These are phyloP conservation scores for Lophium mytilinum DNA, from an alignment of 495 filamentous ascomycete genomes.

Conservation along the genomic window DNA sequence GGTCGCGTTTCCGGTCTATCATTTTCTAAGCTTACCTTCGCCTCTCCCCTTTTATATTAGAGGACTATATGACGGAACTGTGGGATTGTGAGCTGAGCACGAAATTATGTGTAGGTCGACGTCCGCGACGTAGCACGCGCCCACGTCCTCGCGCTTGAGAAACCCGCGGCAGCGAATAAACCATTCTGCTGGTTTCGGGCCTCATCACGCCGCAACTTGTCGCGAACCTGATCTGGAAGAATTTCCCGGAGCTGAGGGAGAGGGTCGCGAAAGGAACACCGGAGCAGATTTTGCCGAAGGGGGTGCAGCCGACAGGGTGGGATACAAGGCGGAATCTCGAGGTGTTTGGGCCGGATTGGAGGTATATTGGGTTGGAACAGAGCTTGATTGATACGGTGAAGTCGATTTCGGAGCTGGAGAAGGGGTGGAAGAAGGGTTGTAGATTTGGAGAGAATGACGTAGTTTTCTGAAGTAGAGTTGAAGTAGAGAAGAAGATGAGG, in stretches of 20 bases:
- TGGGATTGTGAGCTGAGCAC: background rate
- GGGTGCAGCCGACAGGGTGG: conserved; percentile 30
- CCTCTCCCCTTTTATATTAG: background rate
- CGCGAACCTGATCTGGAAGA: conserved; percentile 28
- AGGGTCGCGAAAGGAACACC: conserved; percentile 27
- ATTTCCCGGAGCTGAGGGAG: conserved; percentile 21
- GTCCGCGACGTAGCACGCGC: conserved; percentile 36
- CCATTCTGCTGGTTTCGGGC: conserved; percentile 32
- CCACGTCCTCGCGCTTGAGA: conserved; percentile 32
- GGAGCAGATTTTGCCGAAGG: conserved; percentile 22
- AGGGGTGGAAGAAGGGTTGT: background rate
- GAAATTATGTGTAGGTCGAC: conserved; percentile 28
- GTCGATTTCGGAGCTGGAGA: conserved; percentile 23
- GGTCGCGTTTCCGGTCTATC: conserved; percentile 28
- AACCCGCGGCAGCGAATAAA: conserved; percentile 27
- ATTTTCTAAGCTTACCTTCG: conserved; percentile 22
- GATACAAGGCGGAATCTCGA: conserved; percentile 27
- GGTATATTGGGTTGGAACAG: conserved; percentile 24
- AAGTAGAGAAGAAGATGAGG: too few relatives aligned
- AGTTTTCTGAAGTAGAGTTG: too few relatives aligned
- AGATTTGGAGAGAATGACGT: too few relatives aligned
- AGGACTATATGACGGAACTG: too few relatives aligned
- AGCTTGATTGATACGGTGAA: conserved; percentile 29
- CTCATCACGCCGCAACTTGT: conserved; percentile 33
- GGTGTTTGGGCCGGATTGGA: conserved; percentile 28